Evolutionary conservation across 2,329 filamentous ascomycete genomes (phyloP).

Genomic region (Fusarium pilosicola): DNA sequence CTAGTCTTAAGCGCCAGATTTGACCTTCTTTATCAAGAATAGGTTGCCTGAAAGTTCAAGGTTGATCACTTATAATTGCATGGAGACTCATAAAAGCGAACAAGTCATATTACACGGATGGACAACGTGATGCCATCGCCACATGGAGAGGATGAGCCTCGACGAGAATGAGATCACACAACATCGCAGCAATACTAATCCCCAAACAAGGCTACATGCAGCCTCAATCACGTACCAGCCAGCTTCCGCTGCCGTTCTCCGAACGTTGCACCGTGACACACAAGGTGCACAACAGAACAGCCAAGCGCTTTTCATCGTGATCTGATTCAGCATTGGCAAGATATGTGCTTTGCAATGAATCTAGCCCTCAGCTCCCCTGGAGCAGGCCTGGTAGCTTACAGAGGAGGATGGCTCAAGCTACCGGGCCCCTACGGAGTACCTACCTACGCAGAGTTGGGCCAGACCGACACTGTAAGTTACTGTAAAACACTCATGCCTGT

Average conservation of each 20-base stretch:
- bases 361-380: constrained; percentile 5
- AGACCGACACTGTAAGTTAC: neutral
- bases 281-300: constrained; percentile 13
- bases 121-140: neutral
- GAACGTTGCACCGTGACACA: constrained; percentile 30
- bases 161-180: neutral
- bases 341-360: constrained; percentile 2
- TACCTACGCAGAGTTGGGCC: neutral
- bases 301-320: constrained; percentile 23
- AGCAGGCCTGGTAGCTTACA: neutral
- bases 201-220: constrained; percentile 20
- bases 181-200: neutral
- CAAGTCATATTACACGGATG: neutral
- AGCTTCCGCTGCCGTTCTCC: constrained; percentile 28
- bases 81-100: neutral
- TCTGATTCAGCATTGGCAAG: constrained; percentile 19
- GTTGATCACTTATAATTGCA: neutral
- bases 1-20: neutral
- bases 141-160: neutral
- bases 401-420: neutral
- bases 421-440: neutral
- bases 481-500: constrained; percentile 7
- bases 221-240: constrained; percentile 14
- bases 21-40: neutral
- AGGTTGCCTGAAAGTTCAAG: neutral